phyloP scores from a whole-genome alignment of 1,284 basidiomycete species.

The Apiotrichum veenhuisii region DNA sequence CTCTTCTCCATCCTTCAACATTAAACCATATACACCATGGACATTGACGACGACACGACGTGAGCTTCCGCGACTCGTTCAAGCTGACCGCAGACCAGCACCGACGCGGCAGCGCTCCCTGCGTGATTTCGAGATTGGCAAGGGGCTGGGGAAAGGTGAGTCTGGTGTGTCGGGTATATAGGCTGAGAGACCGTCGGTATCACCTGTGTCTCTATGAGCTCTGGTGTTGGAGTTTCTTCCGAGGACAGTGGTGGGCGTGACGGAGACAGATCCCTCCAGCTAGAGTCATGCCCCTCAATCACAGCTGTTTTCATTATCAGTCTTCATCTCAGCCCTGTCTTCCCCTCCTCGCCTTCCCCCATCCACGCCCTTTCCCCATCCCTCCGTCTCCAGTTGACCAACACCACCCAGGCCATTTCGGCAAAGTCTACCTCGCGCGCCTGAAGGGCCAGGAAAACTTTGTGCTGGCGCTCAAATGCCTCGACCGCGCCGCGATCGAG shows the following conservation, averaged over 20 bases:
- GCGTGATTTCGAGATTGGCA: constrained; percentile 78
- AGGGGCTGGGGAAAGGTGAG: constrained; percentile 91
- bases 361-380: too few species aligned
- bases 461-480: constrained; percentile 20
- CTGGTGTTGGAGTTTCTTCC: too few species aligned
- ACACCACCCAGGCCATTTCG: constrained; percentile 59
- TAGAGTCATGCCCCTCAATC: too few species aligned
- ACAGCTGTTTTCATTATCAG: too few species aligned
- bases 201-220: too few species aligned
- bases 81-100: background rate
- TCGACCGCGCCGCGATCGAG: constrained; percentile 55
- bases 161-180: background rate
- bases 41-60: background rate
- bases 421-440: constrained; percentile 94
- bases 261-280: too few species aligned
- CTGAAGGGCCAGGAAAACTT: constrained; percentile 62
- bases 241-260: too few species aligned
- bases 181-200: too few species aligned
- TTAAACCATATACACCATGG: background rate
- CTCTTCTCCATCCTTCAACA: background rate
- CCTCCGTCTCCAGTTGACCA: background rate
- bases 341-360: background rate
- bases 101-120: constrained; percentile 11
- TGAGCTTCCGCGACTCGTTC: background rate
- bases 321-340: too few species aligned